phyloP scores from a whole-genome alignment of 768 basidiomycete genomes.

The Macrocybe gigantea region DNA sequence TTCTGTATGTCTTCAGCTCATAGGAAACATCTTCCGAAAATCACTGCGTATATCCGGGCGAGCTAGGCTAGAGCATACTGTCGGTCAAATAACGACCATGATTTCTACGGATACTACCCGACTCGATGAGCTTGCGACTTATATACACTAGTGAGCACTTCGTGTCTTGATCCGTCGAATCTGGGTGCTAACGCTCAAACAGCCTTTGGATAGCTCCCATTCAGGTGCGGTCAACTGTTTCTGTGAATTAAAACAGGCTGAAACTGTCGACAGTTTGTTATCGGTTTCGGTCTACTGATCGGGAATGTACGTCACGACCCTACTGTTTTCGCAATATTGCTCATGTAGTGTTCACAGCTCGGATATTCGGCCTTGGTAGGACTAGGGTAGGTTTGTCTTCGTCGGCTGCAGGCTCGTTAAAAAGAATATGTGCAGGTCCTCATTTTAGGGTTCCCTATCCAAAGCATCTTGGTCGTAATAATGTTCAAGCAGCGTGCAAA shows the following conservation, averaged over 20 bases:
- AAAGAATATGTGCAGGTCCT: conserved; percentile 30
- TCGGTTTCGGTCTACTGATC: conserved; percentile 59
- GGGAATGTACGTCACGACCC: conserved; percentile 37
- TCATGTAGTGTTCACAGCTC: conserved; percentile 27
- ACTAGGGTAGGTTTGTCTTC: conserved; percentile 29
- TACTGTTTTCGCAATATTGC: background rate
- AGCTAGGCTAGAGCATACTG: conserved; percentile 50
- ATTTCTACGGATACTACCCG: conserved; percentile 59
- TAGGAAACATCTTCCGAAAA: conserved; percentile 55
- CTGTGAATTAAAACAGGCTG: background rate
- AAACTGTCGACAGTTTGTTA: conserved; percentile 30
- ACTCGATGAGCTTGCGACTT: conserved; percentile 42
- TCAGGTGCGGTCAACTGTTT: conserved; percentile 26
- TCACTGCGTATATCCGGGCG: conserved; percentile 60
- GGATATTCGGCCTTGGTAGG: conserved; percentile 70
- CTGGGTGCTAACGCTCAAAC: background rate
- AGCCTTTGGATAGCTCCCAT: conserved; percentile 61
- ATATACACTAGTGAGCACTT: conserved; percentile 31
- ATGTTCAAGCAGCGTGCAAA: conserved; percentile 50
- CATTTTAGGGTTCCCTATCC: conserved; percentile 53
- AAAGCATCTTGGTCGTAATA: conserved; percentile 42
- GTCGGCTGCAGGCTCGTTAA: background rate
- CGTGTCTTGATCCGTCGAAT: background rate
- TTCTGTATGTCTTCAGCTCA: conserved; percentile 19
- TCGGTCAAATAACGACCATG: conserved; percentile 66